Evolutionary conservation across 2,329 filamentous ascomycete species (phyloP).

Genomic region (Scopulariopsis brevicaulis): DNA sequence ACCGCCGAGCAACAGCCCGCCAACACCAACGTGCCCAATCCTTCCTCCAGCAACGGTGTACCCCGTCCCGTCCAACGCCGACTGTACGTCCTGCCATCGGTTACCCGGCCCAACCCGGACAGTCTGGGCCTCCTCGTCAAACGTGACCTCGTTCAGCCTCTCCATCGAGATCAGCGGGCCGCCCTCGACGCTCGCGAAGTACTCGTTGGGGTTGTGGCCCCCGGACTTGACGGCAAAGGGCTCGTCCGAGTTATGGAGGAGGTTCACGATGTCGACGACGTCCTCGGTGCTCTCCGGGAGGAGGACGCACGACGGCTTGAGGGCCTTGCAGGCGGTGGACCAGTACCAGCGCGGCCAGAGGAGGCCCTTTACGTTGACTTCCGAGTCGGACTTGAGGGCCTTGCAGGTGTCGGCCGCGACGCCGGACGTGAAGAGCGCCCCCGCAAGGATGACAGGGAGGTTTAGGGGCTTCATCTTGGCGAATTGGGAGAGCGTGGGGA

Average conservation of each 20-base stretch:
- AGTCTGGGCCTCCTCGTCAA: slow-evolving; percentile 22
- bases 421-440: neutral
- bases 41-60: slow-evolving; percentile 31
- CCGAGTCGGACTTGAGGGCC: neutral
- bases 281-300: slow-evolving; percentile 34
- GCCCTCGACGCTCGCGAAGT: slow-evolving; percentile 35
- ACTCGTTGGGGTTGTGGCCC: slow-evolving; percentile 44
- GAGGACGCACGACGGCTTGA: slow-evolving; percentile 34
- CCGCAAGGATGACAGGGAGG: neutral
- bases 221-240: slow-evolving; percentile 44
- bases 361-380: neutral
- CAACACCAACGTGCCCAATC: slow-evolving; percentile 32
- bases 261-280: slow-evolving; percentile 38
- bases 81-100: slow-evolving; percentile 27
- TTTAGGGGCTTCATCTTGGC: neutral
- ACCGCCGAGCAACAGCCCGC: slow-evolving; percentile 40
- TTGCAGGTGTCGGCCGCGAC: neutral
- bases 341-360: slow-evolving; percentile 19
- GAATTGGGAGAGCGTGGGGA: neutral
- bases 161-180: slow-evolving; percentile 37
- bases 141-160: slow-evolving; percentile 25
- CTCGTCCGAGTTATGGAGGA: slow-evolving; percentile 32
- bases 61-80: slow-evolving; percentile 25
- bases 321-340: slow-evolving; percentile 28
- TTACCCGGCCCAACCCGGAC: slow-evolving; percentile 33